These are phyloP conservation scores for Aspergillus ustus DNA, from an alignment of 2,329 filamentous ascomycete genomes.

Conservation along the genomic window DNA sequence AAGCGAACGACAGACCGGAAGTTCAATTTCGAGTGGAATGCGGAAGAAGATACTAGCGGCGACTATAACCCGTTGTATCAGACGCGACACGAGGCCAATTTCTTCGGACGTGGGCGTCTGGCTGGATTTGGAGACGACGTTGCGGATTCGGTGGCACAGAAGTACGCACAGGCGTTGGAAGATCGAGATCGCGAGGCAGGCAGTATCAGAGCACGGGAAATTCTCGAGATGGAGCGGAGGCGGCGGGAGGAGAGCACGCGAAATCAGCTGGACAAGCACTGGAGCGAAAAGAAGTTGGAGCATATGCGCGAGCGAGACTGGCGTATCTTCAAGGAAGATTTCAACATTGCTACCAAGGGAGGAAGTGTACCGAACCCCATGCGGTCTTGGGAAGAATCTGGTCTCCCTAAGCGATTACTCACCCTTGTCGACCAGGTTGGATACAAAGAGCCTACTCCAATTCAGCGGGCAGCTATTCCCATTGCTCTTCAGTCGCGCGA, in stretches of 20 bases:
- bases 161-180: slow-evolving; percentile 71
- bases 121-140: slow-evolving; percentile 68
- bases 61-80: slow-evolving; percentile 84
- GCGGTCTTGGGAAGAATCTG: slow-evolving; percentile 89
- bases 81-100: slow-evolving; percentile 66
- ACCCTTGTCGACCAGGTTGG: slow-evolving; percentile 83
- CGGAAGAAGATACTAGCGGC: slow-evolving; percentile 86
- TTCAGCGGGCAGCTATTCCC: slow-evolving; percentile 93
- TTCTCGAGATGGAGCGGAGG: slow-evolving; percentile 83
- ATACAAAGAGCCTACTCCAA: slow-evolving; percentile 87
- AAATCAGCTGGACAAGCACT: slow-evolving; percentile 85
- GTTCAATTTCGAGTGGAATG: slow-evolving; percentile 99
- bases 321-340: slow-evolving; percentile 99
- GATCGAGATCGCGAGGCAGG: slow-evolving; percentile 78
- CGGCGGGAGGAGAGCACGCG: slow-evolving; percentile 73
- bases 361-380: slow-evolving; percentile 93
- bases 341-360: slow-evolving; percentile 93
- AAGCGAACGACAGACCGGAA: slow-evolving; percentile 92
- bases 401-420: slow-evolving; percentile 75
- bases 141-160: slow-evolving; percentile 55
- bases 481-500: slow-evolving; percentile 91
- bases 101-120: slow-evolving; percentile 70
- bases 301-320: slow-evolving; percentile 98
- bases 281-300: slow-evolving; percentile 88
- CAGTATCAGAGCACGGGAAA: slow-evolving; percentile 72